Evolutionary conservation across 1,284 basidiomycete genomes (phyloP), one percentile per base, ranked within the genome.

Genomic region (Mycena citricolor): DNA sequence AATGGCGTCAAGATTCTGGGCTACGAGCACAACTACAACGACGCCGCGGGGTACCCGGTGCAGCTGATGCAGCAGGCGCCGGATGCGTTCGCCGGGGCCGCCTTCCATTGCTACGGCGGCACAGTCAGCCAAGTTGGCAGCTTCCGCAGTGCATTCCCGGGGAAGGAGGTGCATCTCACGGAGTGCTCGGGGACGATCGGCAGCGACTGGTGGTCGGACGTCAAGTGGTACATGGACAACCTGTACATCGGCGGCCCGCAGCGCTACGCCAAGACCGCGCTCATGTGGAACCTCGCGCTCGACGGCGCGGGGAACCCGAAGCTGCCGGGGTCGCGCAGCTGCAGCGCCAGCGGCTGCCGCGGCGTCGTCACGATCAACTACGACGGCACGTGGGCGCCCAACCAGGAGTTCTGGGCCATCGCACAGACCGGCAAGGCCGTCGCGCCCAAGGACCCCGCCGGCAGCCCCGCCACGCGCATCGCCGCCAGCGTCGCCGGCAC

Each of bases 381-480:
- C 25, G 64, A 65, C 44, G 72, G 72, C 1, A 66, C 58, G 20
- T 79, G 68, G 57, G 66, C 55, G 32, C 57, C 72, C 28, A 77
- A 81, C 54, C 74, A 79, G 55, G 78, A 79, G 54, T 76, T 73
- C 30, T 79, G 76, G 38, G 56, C 70, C 2, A 74, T 79, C 65
- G 76, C 73, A 7, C 78, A 81, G 37, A 73, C 76, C 1, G 73
- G 72, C 21, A 76, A 76, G 53, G 79, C 76, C 2, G 71, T 79
- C 51, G 56, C 76, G 5, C 78, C 77, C 1, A 65, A 69, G 21
- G 79, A 81, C 41, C 43, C 52, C 3, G 71, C 70, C 1, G 79
- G 79, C 4, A 76, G 76, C 0, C 76, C 63, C 57, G 79, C 71
- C 8, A 64, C 73, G 46, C 69, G 79, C 7, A 73, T 81, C 42